Evolutionary conservation across 2,329 filamentous ascomycete species (phyloP), one percentile per base, ranked within the genome.

Genomic region (Apiospora sp.): DNA sequence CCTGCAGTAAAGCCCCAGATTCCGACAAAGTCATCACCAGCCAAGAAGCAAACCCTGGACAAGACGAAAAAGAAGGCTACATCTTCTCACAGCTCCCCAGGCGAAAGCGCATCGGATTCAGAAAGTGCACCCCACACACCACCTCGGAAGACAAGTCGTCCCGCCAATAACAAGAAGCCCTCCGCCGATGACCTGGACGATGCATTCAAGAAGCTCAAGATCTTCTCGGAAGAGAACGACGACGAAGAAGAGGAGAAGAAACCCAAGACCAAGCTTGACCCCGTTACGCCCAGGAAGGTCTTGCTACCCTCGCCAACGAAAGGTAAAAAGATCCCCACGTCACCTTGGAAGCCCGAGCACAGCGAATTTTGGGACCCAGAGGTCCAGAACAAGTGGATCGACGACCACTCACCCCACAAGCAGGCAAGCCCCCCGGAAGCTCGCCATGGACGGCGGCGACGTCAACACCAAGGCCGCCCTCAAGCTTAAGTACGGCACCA

Each of bases 351-450:
- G 68, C 77, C 78, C 27, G 78, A 79, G 58, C 75, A 80, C 16
- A 79, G 78, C 72, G 78, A 81, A 71, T 81, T 81, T 72, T 81
- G 80, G 80, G 80, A 81, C 34, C 76, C 79, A 3, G 78, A 78
- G 49, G 77, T 76, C 34, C 80, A 81, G 71, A 81, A 80, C 70
- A 76, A 75, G 7, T 81, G 80, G 80, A 79, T 81, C 49, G 80
- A 81, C 76, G 71, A 79, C 73, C 80, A 81, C 61, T 80, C 80
- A 30, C 79, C 80, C 0, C 75, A 77, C 1, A 80, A 80, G 74
- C 77, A 76, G 71, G 64, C 67, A 37, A 75, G 72, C 68, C 72
- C 72, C 72, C 13, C 73, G 73, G 58, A 78, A 74, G 27, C 54
- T 72, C 0, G 72, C 71, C 41, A 27, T 71, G 3, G 72, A 79